A percentile compares a stretch with the other conserved stretches of the same genome.
Conservation (phyloP, 2,329 filamentous ascomycete genomes). For the Colletotrichum caudatum region DNA sequence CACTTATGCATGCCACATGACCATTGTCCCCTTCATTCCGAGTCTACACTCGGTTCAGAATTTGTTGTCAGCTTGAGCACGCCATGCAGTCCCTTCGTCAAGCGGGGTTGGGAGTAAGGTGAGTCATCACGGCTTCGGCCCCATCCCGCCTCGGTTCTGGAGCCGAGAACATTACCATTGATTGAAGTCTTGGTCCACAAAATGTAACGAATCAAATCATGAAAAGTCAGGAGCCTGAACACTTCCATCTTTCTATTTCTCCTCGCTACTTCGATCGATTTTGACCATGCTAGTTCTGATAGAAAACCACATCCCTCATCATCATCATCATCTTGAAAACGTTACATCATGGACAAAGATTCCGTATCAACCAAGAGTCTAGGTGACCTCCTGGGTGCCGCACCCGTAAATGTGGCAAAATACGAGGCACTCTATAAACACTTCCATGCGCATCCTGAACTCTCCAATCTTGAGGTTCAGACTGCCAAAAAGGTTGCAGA, state of each 20-base stretch:
- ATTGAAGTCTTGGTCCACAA: not conserved
- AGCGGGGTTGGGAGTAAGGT: not conserved
- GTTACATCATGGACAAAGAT: not conserved
- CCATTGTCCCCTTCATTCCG: not conserved
- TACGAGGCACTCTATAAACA: constrained; percentile 66
- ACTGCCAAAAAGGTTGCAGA: constrained; percentile 62
- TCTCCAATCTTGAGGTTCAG: constrained; percentile 66
- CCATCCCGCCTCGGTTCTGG: not conserved
- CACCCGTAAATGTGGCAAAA: not conserved
- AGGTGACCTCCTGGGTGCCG: not conserved
- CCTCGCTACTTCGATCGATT: not conserved
- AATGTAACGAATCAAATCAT: not conserved
- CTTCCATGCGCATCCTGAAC: constrained; percentile 69
- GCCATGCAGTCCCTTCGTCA: not conserved
- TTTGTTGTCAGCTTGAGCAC: not conserved
- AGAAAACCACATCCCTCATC: too few species aligned
- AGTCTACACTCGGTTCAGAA: not conserved
- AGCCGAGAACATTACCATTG: not conserved
- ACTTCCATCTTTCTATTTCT: not conserved
- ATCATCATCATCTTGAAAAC: not conserved
- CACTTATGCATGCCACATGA: too few species aligned
- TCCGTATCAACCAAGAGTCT: not conserved
- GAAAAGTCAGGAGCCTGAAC: not conserved
- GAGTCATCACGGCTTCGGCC: not conserved
- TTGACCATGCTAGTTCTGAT: too few species aligned